Evolutionary conservation across 176 grass and related monocot species (phyloP).

Genomic region (Eleusine indica): DNA sequence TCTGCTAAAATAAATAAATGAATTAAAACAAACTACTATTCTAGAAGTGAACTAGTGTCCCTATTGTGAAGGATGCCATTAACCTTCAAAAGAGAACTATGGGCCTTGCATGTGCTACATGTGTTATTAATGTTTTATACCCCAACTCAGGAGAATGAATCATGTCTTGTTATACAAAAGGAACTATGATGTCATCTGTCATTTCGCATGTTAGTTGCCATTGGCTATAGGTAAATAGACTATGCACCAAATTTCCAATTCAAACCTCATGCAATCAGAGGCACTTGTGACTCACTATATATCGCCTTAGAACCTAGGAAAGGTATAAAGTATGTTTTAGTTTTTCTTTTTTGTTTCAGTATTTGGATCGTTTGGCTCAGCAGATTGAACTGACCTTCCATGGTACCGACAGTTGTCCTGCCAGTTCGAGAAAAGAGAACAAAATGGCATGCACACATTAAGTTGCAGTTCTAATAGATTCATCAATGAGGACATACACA

Average conservation of each 20-base stretch:
- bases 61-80: background rate
- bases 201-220: background rate
- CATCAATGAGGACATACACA: too few species aligned
- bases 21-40: slow-evolving; percentile 7
- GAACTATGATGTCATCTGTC: background rate
- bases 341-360: background rate
- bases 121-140: background rate
- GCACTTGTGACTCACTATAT: background rate
- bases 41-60: background rate
- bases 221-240: slow-evolving; percentile 9
- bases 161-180: background rate
- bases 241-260: background rate
- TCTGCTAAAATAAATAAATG: slow-evolving; percentile 1
- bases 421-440: background rate
- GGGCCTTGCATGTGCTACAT: background rate
- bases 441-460: too few species aligned
- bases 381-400: background rate
- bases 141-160: background rate
- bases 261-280: background rate
- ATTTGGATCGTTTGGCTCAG: background rate
- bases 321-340: background rate
- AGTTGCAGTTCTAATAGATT: too few species aligned
- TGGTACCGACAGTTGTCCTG: background rate
- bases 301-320: background rate
- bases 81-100: background rate